Base-by-base conservation (phyloP, 805 yeast species). In the Pichia phayaonensis region DNA sequence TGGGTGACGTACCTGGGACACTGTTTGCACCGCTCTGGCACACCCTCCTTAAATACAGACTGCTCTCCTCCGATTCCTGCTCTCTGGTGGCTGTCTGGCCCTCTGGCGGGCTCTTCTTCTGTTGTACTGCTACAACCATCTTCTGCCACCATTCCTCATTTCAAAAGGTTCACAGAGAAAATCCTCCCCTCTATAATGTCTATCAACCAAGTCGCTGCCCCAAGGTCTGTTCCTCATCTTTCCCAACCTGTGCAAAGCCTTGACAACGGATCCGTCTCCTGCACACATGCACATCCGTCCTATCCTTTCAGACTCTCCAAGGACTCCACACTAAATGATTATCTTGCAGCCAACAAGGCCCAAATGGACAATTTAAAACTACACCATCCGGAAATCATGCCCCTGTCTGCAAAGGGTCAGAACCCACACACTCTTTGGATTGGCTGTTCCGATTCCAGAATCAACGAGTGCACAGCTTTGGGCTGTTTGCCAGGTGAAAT, bases 351-450 rank as follows among this genome's bases (percentile, higher is more conserved):
- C 55, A 80, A 80, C 61, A 70, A 68, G 55, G 60, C 62, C 23
- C 74, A 66, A 52, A 76, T 74, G 26, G 79, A 77, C 44, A 68
- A 67, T 20, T 70, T 80, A 53, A 72, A 72, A 48, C 65, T 68
- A 22, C 67, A 72, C 45, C 76, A 80, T 59, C 84, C 89, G 0
- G 73, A 74, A 44, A 67, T 86, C 11, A 75, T 86, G 62, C 79
- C 78, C 40, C 58, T 69, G 54, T 87, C 88, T 59, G 90, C 83
- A 2, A 72, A 79, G 60, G 97, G 97, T 47, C 97, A 90, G 68
- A 64, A 79, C n/a, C 98, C 98, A 20, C 94, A 88, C 67, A 88
- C 96, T 4, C 70, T 92, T 45, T 90, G 96, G 90, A 84, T 90
- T 53, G 96, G 97, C 4, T 90, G 98, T 64, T 83, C 95, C 3